Evolutionary conservation across 2,329 filamentous ascomycete genomes (phyloP), one percentile per base, ranked within the genome.

Genomic region (Phialocephala sp.): DNA sequence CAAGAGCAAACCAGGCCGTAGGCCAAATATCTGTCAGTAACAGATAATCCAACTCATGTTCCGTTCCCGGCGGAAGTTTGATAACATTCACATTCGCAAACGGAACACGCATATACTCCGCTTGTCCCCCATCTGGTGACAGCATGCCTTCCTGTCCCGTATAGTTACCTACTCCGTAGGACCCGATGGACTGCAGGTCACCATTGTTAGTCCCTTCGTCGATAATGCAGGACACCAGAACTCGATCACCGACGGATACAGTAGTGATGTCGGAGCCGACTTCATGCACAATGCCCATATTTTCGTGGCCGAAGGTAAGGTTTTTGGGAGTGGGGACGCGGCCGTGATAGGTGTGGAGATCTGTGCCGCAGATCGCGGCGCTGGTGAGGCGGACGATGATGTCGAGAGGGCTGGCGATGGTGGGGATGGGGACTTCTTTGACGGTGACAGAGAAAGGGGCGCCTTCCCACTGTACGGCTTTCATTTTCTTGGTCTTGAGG

Each of bases 81-180:
- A 96, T 82, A n/a, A 96, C 80, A 74, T 95, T 96, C 66, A 91
- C 87, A 71, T 94, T 90, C 18, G 87, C 93, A 36, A 89, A 85
- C 0, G 93, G 92, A 9, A 96, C 91, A 8, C 92, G 87, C 1
- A 93, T 89, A 73, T 92, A 96, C 78, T 96, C 92, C 2, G 92
- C 90, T 77, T 96, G 93, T 0, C 92, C 92, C 57, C 93, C 92
- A 0, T 92, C 91, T 73, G 94, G 77, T 0, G 15, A 41, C 11
- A 5, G 3, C 3, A 18, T 2, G 56, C 45, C 5, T 32, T 22
- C 4, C 61, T 20, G 12, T 60, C 36, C 18, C 32, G 41, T 24
- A 55, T 50, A n/a, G 15, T 62, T 41, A 6, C 65, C 65, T 9
- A 62, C 14, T 0, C 66, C 68, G 15, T 76, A 77, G 67, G 85